Conservation (phyloP, 2,329 filamentous ascomycete genomes). For the Zarea fungicola region DNA sequence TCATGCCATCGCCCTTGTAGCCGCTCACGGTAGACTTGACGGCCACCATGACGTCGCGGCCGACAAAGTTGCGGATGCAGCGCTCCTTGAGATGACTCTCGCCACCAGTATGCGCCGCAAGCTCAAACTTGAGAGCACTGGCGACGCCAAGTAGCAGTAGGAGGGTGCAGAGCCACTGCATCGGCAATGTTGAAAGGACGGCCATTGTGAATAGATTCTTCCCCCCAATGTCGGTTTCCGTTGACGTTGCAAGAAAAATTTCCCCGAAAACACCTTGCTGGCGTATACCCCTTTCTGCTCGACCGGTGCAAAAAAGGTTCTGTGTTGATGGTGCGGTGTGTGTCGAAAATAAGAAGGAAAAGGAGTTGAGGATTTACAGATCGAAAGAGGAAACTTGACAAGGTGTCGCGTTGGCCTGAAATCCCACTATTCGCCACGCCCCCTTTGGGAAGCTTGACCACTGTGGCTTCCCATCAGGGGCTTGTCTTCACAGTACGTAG, state of each 20-base stretch:
- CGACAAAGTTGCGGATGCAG: slow-evolving; percentile 95
- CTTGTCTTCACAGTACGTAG: no score
- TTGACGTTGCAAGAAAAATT: neutral
- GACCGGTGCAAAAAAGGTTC: no score
- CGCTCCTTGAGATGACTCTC: slow-evolving; percentile 63
- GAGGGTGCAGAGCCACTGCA: slow-evolving; percentile 55
- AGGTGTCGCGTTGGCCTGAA: slow-evolving; percentile 25
- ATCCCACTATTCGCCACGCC: no score
- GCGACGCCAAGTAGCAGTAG: slow-evolving; percentile 50
- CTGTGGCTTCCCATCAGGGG: slow-evolving; percentile 10
- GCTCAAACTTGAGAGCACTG: slow-evolving; percentile 87
- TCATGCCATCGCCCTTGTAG: slow-evolving; percentile 84
- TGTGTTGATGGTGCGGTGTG: no score
- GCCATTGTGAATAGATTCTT: slow-evolving; percentile 12
- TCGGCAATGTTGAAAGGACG: slow-evolving; percentile 45
- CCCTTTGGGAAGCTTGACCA: neutral
- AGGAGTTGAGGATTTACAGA: slow-evolving; percentile 14
- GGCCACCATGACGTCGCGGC: slow-evolving; percentile 86
- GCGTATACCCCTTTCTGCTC: no score
- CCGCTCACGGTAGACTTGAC: slow-evolving; percentile 87
- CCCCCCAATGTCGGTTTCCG: neutral
- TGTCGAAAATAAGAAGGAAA: no score
- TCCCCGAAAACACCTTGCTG: no score
- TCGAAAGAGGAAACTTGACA: slow-evolving; percentile 22
- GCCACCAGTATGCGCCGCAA: slow-evolving; percentile 57